Conservation (phyloP, 306 rosid genomes). For the Datisca glomerata region DNA sequence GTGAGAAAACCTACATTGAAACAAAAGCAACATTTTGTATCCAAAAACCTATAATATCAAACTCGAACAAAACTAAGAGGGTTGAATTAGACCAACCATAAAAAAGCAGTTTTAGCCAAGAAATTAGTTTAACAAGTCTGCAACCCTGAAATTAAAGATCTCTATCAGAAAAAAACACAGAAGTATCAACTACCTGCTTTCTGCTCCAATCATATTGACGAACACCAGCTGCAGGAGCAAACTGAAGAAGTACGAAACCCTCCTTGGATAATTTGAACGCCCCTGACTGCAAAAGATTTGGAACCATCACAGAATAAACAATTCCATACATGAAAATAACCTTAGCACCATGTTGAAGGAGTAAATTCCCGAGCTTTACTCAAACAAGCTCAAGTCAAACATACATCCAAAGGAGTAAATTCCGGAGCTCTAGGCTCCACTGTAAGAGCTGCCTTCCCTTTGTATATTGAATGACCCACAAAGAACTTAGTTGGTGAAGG, state of each 20-base stretch:
- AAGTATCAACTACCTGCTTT: conserved; percentile 54
- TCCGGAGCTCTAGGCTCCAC: conserved; percentile 79
- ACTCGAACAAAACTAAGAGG: too few species aligned
- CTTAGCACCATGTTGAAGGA: too few species aligned
- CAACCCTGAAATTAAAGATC: too few species aligned
- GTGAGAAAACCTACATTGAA: conserved; percentile 65
- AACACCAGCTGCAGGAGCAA: conserved; percentile 69
- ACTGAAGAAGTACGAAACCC: conserved; percentile 82
- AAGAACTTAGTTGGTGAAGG: conserved; percentile 61
- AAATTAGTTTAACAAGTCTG: too few species aligned
- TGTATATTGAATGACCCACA: conserved; percentile 88
- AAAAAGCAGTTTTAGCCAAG: too few species aligned
- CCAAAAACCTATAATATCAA: too few species aligned
- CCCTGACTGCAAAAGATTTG: conserved; percentile 53
- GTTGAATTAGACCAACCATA: too few species aligned
- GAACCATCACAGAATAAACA: conserved; percentile 14
- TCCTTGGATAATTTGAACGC: conserved; percentile 80
- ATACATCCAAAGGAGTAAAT: conserved; percentile 58
- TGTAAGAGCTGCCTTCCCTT: conserved; percentile 91
- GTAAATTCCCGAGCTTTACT: too few species aligned
- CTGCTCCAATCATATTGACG: conserved; percentile 81
- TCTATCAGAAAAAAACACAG: neutral
- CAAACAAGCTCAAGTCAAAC: conserved; percentile 12
- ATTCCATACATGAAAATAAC: too few species aligned
- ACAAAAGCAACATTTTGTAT: too few species aligned